Evolutionary conservation across 2,329 filamentous ascomycete genomes (phyloP).

Genomic region (Fusarium mundagurra): DNA sequence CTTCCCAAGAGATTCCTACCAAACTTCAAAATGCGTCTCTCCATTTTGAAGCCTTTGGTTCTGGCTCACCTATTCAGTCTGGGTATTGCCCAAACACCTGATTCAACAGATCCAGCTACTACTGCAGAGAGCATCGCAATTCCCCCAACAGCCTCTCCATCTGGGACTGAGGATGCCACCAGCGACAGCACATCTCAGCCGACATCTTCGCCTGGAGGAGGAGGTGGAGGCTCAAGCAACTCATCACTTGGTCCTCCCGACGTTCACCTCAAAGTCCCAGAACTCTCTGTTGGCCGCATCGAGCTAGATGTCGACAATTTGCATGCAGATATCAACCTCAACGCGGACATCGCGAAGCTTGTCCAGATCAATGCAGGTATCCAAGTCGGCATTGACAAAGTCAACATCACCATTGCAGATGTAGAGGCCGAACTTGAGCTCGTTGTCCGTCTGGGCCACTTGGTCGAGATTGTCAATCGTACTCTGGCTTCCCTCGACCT

Average conservation of each 20-base stretch:
- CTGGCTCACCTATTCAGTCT: slow-evolving; percentile 6
- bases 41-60: slow-evolving; percentile 7
- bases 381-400: slow-evolving; percentile 18
- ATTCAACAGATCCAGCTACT: slow-evolving; percentile 17
- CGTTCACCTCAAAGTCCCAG: slow-evolving; percentile 20
- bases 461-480: slow-evolving; percentile 24
- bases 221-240: not conserved
- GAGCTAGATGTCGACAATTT: slow-evolving; percentile 25
- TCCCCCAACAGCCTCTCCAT: not conserved
- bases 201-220: not conserved
- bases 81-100: slow-evolving; percentile 11
- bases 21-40: slow-evolving; percentile 9
- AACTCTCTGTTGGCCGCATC: slow-evolving; percentile 23
- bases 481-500: slow-evolving; percentile 22
- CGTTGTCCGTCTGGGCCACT: slow-evolving; percentile 12
- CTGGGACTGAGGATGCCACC: not conserved
- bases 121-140: slow-evolving; percentile 24
- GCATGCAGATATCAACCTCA: slow-evolving; percentile 25
- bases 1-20: not conserved
- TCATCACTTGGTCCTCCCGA: slow-evolving; percentile 22
- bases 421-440: slow-evolving; percentile 26
- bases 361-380: slow-evolving; percentile 23
- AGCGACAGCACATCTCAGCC: slow-evolving; percentile 2
- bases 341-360: slow-evolving; percentile 14
- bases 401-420: slow-evolving; percentile 24